Evolutionary conservation across 2,329 filamentous ascomycete genomes (phyloP).

Genomic region (Thielaviopsis punctulata): DNA sequence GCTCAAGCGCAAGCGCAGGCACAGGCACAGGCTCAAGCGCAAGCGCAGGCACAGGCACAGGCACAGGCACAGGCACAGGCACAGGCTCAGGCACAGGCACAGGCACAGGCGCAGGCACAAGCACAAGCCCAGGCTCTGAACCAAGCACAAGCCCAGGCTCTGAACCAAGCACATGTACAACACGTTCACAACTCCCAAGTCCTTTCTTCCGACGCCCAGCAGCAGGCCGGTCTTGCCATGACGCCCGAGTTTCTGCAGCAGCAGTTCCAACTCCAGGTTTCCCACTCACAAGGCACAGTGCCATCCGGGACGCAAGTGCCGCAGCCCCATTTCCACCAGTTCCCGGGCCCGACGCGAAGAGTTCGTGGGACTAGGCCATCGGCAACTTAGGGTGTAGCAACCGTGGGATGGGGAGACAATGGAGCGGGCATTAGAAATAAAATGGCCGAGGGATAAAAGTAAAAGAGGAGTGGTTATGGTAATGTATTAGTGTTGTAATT

Average conservation of each 20-base stretch:
- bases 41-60: no score
- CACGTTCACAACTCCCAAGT: neutral
- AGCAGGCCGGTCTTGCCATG: neutral
- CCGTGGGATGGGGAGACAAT: neutral
- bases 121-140: neutral
- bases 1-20: constrained; percentile 1
- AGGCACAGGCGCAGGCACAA: neutral
- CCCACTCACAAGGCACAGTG: neutral
- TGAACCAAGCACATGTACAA: neutral
- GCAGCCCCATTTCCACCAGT: constrained; percentile 8
- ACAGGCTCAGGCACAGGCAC: constrained; percentile 13
- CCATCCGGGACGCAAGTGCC: constrained; percentile 5
- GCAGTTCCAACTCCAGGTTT: constrained; percentile 9
- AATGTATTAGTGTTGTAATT: neutral
- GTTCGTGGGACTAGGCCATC: neutral
- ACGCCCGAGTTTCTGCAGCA: constrained; percentile 8
- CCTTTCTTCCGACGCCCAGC: neutral
- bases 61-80: no score
- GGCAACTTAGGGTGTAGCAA: neutral
- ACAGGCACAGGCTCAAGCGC: constrained; percentile 3
- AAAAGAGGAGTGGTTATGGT: neutral
- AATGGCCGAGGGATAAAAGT: neutral
- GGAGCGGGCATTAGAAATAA: neutral
- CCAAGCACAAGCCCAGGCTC: neutral
- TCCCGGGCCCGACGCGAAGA: constrained; percentile 5